A percentile compares a stretch with the other conserved stretches of the same genome.
phyloP scores from a whole-genome alignment of 1,284 basidiomycete species.

The Microbotryum silenes-acaulis region DNA sequence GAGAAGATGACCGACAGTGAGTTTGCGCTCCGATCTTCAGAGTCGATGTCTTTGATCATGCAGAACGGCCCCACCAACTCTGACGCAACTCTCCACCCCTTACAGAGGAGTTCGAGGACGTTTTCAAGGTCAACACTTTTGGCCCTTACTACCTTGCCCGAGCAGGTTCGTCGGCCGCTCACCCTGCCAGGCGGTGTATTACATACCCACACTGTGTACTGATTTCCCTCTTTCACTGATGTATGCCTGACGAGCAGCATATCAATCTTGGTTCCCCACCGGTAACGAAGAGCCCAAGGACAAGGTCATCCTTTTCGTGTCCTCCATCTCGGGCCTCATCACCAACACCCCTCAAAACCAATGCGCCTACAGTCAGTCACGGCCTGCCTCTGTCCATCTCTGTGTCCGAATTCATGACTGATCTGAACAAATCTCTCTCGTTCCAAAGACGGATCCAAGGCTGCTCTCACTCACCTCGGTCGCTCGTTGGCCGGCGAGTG shows the following conservation, averaged over 20 bases:
- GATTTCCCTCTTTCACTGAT: neutral
- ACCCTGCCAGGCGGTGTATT: conserved; percentile 39
- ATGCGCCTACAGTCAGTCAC: conserved; percentile 41
- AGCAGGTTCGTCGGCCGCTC: conserved; percentile 12
- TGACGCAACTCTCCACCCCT: neutral
- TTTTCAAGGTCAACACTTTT: conserved; percentile 41
- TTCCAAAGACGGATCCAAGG: neutral
- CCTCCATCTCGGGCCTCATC: conserved; percentile 41
- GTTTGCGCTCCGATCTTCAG: neutral
- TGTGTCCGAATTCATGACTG: conserved; percentile 29
- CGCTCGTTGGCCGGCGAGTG: conserved; percentile 42
- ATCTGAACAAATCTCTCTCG: neutral
- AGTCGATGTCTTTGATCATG: too few species aligned
- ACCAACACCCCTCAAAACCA: conserved; percentile 42
- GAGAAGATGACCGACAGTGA: conserved; percentile 39
- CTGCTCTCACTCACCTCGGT: conserved; percentile 5
- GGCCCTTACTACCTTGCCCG: conserved; percentile 40
- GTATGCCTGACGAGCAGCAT: neutral
- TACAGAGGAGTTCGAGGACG: conserved; percentile 36
- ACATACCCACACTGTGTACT: conserved; percentile 26
- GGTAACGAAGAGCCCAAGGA: conserved; percentile 24
- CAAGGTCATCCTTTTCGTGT: conserved; percentile 43
- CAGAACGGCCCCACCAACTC: neutral
- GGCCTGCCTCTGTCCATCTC: conserved; percentile 9
- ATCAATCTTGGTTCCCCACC: conserved; percentile 10